Conservation (phyloP, 257 asterid species). For the Cordia subcordata region DNA sequence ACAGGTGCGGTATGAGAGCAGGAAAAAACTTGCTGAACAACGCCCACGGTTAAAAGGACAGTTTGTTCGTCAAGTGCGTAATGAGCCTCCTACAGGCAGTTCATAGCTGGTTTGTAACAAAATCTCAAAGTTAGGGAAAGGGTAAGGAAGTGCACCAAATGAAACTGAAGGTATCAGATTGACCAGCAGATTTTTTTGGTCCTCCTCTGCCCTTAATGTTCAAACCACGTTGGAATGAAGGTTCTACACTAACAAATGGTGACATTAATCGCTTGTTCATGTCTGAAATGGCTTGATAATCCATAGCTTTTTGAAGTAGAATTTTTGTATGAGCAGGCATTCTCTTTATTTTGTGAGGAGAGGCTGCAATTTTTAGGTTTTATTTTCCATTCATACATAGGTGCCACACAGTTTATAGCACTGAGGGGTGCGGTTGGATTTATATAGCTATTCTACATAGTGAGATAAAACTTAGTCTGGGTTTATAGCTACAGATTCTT, state of each 20-base stretch:
- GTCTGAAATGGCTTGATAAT: not conserved
- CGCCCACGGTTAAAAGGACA: conserved; percentile 88
- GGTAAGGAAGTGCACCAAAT: conserved; percentile 19
- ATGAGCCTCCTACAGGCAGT: conserved; percentile 40
- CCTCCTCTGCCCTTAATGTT: not conserved
- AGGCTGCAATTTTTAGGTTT: not conserved
- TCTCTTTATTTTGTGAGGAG: conserved; percentile 1
- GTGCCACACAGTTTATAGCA: no score
- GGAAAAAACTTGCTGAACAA: conserved; percentile 85
- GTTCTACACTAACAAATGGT: conserved; percentile 1
- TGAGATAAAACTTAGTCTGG: no score
- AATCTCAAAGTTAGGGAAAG: conserved; percentile 7
- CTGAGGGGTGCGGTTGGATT: no score
- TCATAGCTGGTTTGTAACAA: conserved; percentile 24
- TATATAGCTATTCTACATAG: no score
- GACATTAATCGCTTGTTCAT: not conserved
- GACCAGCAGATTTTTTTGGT: conserved; percentile 18
- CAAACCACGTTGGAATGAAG: no score
- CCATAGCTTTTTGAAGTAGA: not conserved
- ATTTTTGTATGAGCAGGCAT: conserved; percentile 2
- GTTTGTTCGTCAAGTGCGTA: conserved; percentile 61
- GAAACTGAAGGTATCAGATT: conserved; percentile 26
- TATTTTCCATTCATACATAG: not conserved
- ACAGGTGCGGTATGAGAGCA: conserved; percentile 84
- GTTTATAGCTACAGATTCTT: no score